Percentiles rank a stretch among this genome's conserved stretches.
Evolutionary conservation across 192 early-diverging fungal genomes (phyloP).

Genomic region (Rhizoclosmatium globosum): DNA sequence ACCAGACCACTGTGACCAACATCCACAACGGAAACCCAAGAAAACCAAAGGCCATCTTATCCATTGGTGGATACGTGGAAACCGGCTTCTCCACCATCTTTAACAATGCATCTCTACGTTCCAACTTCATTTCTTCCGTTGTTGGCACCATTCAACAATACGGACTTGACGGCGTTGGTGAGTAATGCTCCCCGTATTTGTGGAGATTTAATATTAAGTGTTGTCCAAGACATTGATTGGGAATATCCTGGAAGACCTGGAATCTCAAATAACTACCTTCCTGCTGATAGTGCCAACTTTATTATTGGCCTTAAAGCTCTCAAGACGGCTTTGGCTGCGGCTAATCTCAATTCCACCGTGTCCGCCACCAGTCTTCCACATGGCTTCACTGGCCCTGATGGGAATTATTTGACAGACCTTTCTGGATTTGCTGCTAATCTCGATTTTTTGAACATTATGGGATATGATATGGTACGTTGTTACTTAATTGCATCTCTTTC

Average conservation of each 20-base stretch:
- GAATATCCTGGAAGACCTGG: not conserved
- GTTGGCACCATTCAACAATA: not conserved
- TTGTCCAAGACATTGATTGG: slow-evolving; percentile 6
- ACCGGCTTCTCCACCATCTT: not conserved
- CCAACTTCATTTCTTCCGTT: not conserved
- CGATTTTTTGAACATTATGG: slow-evolving; percentile 2
- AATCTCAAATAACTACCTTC: not conserved
- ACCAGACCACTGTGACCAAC: not conserved
- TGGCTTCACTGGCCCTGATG: not conserved
- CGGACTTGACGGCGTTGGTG: not conserved
- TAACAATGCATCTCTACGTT: not conserved
- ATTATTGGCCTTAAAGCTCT: not conserved
- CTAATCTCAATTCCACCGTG: not conserved
- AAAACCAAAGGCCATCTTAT: not conserved
- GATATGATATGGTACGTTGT: not conserved
- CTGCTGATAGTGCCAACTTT: not conserved
- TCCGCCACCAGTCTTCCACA: not conserved
- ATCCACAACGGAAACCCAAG: not conserved
- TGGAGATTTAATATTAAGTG: not conserved
- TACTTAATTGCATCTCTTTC: not conserved
- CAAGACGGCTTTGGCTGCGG: not conserved
- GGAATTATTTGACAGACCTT: not conserved
- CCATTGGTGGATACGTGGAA: not conserved
- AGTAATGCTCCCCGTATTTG: not conserved
- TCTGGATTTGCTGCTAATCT: not conserved